A percentile compares a stretch with the other conserved stretches of the same genome.
phyloP scores from a whole-genome alignment of 768 basidiomycete genomes.

The Leccinum imitatum region DNA sequence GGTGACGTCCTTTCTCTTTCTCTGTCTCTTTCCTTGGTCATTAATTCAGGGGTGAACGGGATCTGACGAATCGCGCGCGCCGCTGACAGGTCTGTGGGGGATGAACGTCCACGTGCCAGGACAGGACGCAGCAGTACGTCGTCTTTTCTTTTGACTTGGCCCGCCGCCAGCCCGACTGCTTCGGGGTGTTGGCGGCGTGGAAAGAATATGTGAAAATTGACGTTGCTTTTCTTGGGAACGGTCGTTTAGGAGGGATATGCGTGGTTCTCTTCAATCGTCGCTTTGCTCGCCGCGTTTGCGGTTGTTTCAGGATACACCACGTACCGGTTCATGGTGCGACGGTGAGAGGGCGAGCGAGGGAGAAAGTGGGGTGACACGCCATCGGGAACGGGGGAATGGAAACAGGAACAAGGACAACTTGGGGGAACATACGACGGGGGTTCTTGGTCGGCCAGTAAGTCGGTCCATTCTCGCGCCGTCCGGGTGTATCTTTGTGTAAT shows the following conservation, averaged over 20 bases:
- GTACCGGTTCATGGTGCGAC: slow-evolving; percentile 69
- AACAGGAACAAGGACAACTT: neutral
- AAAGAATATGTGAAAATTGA: neutral
- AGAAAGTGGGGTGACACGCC: neutral
- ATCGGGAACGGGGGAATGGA: neutral
- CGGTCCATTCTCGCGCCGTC: neutral
- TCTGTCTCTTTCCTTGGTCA: neutral
- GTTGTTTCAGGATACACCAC: slow-evolving; percentile 77
- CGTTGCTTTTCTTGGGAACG: neutral
- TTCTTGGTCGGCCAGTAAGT: neutral
- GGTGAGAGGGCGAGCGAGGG: slow-evolving; percentile 11
- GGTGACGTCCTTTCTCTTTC: slow-evolving; percentile 42
- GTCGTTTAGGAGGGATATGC: slow-evolving; percentile 44
- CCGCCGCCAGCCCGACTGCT: neutral
- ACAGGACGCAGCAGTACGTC: slow-evolving; percentile 51
- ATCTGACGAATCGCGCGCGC: neutral
- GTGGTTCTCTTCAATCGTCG: slow-evolving; percentile 92
- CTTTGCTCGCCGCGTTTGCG: slow-evolving; percentile 76
- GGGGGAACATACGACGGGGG: neutral
- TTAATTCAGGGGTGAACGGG: neutral
- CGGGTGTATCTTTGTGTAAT: neutral
- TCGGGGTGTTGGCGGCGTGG: neutral
- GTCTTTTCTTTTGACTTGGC: neutral
- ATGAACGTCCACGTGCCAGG: slow-evolving; percentile 99
- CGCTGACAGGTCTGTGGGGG: slow-evolving; percentile 76